phyloP scores from a whole-genome alignment of 2,329 filamentous ascomycete genomes.

The Fusarium sp. region DNA sequence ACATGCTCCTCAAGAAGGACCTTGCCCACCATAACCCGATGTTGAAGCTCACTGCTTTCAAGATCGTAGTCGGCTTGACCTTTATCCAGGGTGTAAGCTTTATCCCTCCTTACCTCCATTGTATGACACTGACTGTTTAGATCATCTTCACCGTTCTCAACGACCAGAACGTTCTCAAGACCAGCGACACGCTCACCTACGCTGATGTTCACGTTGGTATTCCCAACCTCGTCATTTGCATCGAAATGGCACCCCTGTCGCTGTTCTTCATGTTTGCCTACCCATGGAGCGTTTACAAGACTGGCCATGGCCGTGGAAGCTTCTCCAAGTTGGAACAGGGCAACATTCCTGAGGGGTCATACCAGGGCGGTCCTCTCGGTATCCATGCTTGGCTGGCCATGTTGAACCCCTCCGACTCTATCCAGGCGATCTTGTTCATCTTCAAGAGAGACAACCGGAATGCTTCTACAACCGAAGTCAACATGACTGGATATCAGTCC shows the following conservation, averaged over 20 bases:
- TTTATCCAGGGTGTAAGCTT: conserved; percentile 31
- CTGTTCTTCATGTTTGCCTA: conserved; percentile 35
- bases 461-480: neutral
- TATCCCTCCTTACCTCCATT: rapidly evolving
- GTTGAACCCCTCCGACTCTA: conserved; percentile 28
- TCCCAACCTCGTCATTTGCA: conserved; percentile 32
- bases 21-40: conserved; percentile 33
- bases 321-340: conserved; percentile 14
- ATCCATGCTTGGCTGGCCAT: conserved; percentile 31
- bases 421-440: conserved; percentile 29
- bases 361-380: conserved; percentile 30
- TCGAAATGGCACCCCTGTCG: conserved; percentile 34
- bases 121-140: neutral
- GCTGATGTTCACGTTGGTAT: conserved; percentile 38
- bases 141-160: conserved; percentile 33
- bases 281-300: conserved; percentile 33
- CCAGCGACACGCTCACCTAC: conserved; percentile 29
- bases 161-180: conserved; percentile 14
- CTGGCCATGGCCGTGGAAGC: conserved; percentile 2
- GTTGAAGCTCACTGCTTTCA: conserved; percentile 37
- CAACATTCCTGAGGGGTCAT: neutral
- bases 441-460: neutral
- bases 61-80: conserved; percentile 28
- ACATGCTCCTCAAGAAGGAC: conserved; percentile 25
- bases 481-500: conserved; percentile 11